These are phyloP conservation scores for Boletus semigastroideus DNA, from an alignment of 1,284 basidiomycete species.

Conservation along the genomic window DNA sequence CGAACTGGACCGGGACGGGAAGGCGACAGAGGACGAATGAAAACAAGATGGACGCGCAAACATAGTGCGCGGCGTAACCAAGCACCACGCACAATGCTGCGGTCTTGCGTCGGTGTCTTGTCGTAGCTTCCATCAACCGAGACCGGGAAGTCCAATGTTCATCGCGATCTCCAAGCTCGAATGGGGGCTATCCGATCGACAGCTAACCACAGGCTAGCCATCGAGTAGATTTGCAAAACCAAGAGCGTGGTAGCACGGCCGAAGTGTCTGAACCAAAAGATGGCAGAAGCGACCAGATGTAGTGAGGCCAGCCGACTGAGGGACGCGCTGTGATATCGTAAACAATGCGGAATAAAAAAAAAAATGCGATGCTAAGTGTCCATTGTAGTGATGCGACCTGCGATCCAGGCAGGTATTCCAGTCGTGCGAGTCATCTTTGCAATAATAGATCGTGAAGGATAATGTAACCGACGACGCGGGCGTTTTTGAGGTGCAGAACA, in stretches of 20 bases:
- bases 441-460: slow-evolving; percentile 40
- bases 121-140: slow-evolving; percentile 47
- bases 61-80: slow-evolving; percentile 34
- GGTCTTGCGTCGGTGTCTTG: slow-evolving; percentile 72
- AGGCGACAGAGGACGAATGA: slow-evolving; percentile 40
- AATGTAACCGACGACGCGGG: slow-evolving; percentile 32
- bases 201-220: slow-evolving; percentile 21
- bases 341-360: slow-evolving; percentile 48
- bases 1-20: slow-evolving; percentile 48
- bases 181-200: slow-evolving; percentile 13
- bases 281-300: slow-evolving; percentile 19
- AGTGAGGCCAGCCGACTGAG: slow-evolving; percentile 24
- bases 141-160: slow-evolving; percentile 43
- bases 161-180: slow-evolving; percentile 40
- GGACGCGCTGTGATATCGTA: slow-evolving; percentile 23
- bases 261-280: slow-evolving; percentile 32
- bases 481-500: slow-evolving; percentile 21
- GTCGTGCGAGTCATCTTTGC: slow-evolving; percentile 43
- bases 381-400: slow-evolving; percentile 50
- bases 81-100: slow-evolving; percentile 51
- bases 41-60: slow-evolving; percentile 45
- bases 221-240: slow-evolving; percentile 21
- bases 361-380: slow-evolving; percentile 48
- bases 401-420: slow-evolving; percentile 54
- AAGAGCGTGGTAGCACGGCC: slow-evolving; percentile 45